Evolutionary conservation across 1,139 yeast species (phyloP), one percentile per base, ranked within the genome.

Genomic region (Petasospora rhodanensis): DNA sequence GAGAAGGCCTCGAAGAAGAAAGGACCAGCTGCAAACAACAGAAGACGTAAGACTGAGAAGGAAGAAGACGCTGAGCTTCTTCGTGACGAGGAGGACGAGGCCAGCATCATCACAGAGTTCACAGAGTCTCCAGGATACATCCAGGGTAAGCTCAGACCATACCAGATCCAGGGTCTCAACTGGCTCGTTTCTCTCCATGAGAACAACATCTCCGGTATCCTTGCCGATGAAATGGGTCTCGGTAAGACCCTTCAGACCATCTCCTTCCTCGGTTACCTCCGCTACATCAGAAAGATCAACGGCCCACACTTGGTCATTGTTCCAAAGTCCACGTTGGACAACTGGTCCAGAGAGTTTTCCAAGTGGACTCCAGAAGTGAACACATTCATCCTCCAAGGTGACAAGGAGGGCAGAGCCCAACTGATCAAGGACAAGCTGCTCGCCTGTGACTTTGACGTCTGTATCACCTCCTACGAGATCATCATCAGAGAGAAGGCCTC

Each of bases 221-320:
- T 91, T 39, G 98, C 98, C 8, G 98, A 91, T 61, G 98, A 91
- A 59, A 91, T 91, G 98, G 98, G 98, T 2, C 70, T 91, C 38
- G 98, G 98, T 40, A 91, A 91, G 56, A 91, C 98, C 1, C 67
- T 91, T 40, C 98, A 91, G 58, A 86, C 96, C 0, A 86, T 91
- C 40, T 77, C 97, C 6, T 82, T 82, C 47, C 61, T 82, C 34
- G 91, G 91, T 1, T 81, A 78, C 49, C 61, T 82, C 31, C 66
- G 91, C 42, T 79, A 75, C 51, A 59, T 74, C 34, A 73, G 69
- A 46, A 61, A 70, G 11, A 66, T 78, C 22, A 71, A 68, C 38
- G 93, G 93, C 0, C 93, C 91, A 1, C 85, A 78, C 54, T 63
- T 82, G 43, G 76, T 82, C 18, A 70, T 82, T 41, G 84, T 80